Evolutionary conservation across 1,284 basidiomycete species (phyloP).

Genomic region (Boletus semigastroideus): DNA sequence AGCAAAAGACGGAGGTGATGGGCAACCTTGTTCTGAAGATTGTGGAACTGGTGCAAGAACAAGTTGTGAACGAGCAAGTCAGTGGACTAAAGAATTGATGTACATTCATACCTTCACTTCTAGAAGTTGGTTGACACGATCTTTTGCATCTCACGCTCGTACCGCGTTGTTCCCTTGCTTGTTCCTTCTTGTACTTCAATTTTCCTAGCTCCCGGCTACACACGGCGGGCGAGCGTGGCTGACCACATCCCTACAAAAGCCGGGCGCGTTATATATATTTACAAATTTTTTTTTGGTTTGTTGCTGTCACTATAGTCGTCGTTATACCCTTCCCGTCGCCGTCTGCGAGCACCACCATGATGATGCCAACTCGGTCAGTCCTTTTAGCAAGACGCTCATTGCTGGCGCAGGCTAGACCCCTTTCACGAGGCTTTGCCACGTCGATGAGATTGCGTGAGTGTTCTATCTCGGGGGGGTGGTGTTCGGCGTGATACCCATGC

Average conservation of each 20-base stretch:
- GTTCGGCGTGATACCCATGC: slow-evolving; percentile 11
- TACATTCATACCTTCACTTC: background rate
- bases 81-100: slow-evolving; percentile 9
- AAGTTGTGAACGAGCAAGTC: slow-evolving; percentile 7
- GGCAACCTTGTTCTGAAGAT: slow-evolving; percentile 63
- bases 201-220: slow-evolving; percentile 14
- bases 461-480: background rate
- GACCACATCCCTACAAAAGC: slow-evolving; percentile 24
- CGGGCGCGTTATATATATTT: background rate
- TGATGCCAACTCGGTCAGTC: slow-evolving; percentile 26
- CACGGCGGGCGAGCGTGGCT: slow-evolving; percentile 21
- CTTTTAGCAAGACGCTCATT: slow-evolving; percentile 28
- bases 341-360: slow-evolving; percentile 9
- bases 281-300: background rate
- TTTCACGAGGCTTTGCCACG: slow-evolving; percentile 29
- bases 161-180: slow-evolving; percentile 20
- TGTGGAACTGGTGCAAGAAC: slow-evolving; percentile 43
- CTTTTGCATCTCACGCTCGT: slow-evolving; percentile 23
- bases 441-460: slow-evolving; percentile 33
- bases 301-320: background rate
- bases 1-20: slow-evolving; percentile 69
- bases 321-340: slow-evolving; percentile 17
- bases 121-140: too few relatives aligned
- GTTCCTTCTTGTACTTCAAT: background rate
- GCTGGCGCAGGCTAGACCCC: slow-evolving; percentile 21